These are phyloP conservation scores for Phytophthora cactorum DNA, from an alignment of 352 stramenopile species.

Conservation along the genomic window DNA sequence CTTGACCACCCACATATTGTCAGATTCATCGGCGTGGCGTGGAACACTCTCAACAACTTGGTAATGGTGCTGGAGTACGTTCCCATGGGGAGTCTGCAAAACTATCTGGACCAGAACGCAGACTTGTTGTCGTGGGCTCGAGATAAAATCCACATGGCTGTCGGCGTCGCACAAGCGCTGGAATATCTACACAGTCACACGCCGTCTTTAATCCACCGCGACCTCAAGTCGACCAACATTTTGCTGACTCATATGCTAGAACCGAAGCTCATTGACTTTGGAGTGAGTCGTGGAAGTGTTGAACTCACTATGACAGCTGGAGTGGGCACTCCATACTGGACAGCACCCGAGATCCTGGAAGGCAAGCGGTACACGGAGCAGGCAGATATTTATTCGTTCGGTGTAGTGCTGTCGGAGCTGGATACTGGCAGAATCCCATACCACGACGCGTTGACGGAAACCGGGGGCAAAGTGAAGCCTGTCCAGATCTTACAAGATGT, in stretches of 20 bases:
- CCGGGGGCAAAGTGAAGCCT: slow-evolving; percentile 25
- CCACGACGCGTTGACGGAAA: slow-evolving; percentile 26
- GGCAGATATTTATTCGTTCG: slow-evolving; percentile 70
- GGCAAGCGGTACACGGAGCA: slow-evolving; percentile 55
- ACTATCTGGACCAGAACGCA: slow-evolving; percentile 16
- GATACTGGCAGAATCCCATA: slow-evolving; percentile 47
- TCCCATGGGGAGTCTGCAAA: slow-evolving; percentile 18
- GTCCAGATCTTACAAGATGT: slow-evolving; percentile 56
- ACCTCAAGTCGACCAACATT: slow-evolving; percentile 52
- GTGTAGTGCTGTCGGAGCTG: slow-evolving; percentile 56
- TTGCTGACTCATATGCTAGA: slow-evolving; percentile 66
- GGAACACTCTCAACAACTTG: slow-evolving; percentile 40
- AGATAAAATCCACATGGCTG: slow-evolving; percentile 34
- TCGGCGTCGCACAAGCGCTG: slow-evolving; percentile 31
- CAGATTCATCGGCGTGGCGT: slow-evolving; percentile 52
- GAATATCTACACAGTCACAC: slow-evolving; percentile 33
- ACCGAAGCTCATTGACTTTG: slow-evolving; percentile 86
- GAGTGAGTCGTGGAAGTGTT: slow-evolving; percentile 42
- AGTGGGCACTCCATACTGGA: slow-evolving; percentile 83
- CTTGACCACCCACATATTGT: slow-evolving; percentile 55
- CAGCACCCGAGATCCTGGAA: slow-evolving; percentile 68
- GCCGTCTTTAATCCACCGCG: slow-evolving; percentile 35
- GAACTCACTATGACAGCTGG: slow-evolving; percentile 51
- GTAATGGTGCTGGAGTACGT: slow-evolving; percentile 36
- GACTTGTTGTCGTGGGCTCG: slow-evolving; percentile 27